Conservation (phyloP, 2,329 filamentous ascomycete genomes). For the Fusarium foetens region DNA sequence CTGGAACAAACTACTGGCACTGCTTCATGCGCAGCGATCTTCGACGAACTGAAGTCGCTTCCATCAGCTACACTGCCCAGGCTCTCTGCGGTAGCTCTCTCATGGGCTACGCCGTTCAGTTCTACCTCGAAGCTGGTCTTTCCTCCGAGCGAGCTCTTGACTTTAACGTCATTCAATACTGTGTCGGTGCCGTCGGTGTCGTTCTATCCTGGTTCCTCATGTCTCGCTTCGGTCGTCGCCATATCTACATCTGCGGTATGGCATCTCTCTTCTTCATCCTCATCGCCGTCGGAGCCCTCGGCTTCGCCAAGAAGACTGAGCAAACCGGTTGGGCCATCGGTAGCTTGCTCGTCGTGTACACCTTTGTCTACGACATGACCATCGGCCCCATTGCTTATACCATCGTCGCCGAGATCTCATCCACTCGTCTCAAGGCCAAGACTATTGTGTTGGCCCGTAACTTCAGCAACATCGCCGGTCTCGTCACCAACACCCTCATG, state of each 20-base stretch:
- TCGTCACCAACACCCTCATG: conserved; percentile 57
- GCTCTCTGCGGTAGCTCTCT: conserved; percentile 17
- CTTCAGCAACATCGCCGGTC: conserved; percentile 60
- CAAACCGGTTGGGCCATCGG: conserved; percentile 57
- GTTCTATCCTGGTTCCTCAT: conserved; percentile 20
- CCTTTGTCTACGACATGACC: conserved; percentile 53
- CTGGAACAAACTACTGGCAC: conserved; percentile 25
- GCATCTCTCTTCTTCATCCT: conserved; percentile 5
- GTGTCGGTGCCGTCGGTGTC: conserved; percentile 3
- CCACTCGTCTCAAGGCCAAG: conserved; percentile 58
- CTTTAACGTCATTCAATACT: conserved; percentile 22
- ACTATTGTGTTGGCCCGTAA: conserved; percentile 57
- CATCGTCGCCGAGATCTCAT: conserved; percentile 69
- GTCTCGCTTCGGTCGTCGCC: conserved; percentile 12
- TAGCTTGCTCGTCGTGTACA: conserved; percentile 56
- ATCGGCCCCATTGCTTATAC: conserved; percentile 77
- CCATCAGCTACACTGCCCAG: conserved; percentile 8
- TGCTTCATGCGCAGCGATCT: conserved; percentile 25
- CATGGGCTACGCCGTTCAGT: conserved; percentile 18
- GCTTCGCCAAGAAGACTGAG: conserved; percentile 53
- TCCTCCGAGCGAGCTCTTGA: conserved; percentile 6
- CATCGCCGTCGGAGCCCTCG: conserved; percentile 45
- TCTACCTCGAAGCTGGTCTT: conserved; percentile 12
- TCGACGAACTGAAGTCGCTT: conserved; percentile 15
- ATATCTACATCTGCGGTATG: conserved; percentile 13